phyloP scores from a whole-genome alignment of 2,329 filamentous ascomycete species.

The Hyphodiscus sp. region DNA sequence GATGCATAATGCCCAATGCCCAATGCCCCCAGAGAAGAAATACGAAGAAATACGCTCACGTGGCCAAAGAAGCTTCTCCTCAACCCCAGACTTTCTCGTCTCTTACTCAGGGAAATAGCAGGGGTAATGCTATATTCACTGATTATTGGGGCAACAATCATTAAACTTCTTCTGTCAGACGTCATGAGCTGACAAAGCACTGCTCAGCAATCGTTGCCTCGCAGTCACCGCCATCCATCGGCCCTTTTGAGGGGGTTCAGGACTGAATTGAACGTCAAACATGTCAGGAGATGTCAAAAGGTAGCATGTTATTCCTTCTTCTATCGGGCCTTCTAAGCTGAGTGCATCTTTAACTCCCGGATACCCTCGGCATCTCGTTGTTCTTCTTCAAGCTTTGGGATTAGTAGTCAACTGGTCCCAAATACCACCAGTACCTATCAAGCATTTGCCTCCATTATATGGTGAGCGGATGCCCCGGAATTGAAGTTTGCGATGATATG shows the following conservation, averaged over 20 bases:
- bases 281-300: not conserved
- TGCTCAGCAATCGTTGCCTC: not conserved
- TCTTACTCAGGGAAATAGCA: not conserved
- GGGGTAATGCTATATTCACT: not conserved
- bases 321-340: not conserved
- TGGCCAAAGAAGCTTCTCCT: not conserved
- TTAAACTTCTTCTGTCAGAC: not conserved
- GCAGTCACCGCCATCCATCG: not conserved
- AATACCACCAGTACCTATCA: not conserved
- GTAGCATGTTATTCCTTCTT: not conserved
- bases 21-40: too few relatives aligned
- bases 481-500: not conserved
- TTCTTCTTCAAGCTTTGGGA: too few relatives aligned
- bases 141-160: not conserved
- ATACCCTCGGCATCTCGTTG: not conserved
- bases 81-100: not conserved
- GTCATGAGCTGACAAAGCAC: not conserved
- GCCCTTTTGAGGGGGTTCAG: not conserved
- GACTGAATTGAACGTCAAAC: not conserved
- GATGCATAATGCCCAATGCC: too few relatives aligned
- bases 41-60: too few relatives aligned
- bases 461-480: not conserved
- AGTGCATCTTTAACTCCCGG: not conserved
- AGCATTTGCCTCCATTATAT: not conserved
- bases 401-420: not conserved